phyloP scores from a whole-genome alignment of 352 stramenopile species.

The Lagenidium giganteum region DNA sequence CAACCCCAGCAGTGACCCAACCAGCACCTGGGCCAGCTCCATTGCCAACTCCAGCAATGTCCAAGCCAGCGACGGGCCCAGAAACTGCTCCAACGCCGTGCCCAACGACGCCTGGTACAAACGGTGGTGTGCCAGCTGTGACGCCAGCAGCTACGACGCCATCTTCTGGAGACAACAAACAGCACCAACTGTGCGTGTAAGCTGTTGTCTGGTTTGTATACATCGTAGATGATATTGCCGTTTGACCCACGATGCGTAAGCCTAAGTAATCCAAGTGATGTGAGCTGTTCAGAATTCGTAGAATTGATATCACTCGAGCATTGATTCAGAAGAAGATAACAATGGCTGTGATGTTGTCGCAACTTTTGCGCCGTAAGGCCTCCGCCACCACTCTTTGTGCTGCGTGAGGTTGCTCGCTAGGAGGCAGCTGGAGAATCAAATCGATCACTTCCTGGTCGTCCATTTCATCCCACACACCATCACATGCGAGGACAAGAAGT shows the following conservation, averaged over 20 bases:
- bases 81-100: conserved; percentile 1
- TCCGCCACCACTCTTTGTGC: conserved; percentile 51
- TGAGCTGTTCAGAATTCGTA: too few relatives aligned
- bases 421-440: conserved; percentile 33
- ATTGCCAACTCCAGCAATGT: neutral
- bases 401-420: conserved; percentile 30
- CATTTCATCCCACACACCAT: conserved; percentile 78
- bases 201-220: too few relatives aligned
- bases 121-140: conserved; percentile 1
- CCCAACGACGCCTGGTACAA: too few relatives aligned
- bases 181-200: conserved; percentile 16
- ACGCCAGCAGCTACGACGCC: conserved; percentile 6
- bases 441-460: conserved; percentile 70
- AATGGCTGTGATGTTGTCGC: conserved; percentile 78
- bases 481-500: conserved; percentile 73
- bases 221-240: too few relatives aligned
- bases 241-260: too few relatives aligned
- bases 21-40: too few relatives aligned
- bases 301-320: too few relatives aligned
- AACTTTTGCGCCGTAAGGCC: conserved; percentile 44
- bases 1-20: too few relatives aligned
- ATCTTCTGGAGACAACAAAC: conserved; percentile 2
- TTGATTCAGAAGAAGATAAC: conserved; percentile 52
- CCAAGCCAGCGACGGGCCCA: neutral
- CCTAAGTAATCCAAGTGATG: too few relatives aligned